Percentiles rank a stretch among this genome's conserved stretches.
These are phyloP conservation scores for Rhodotorula toruloides DNA, from an alignment of 768 basidiomycete species.

Conservation along the genomic window DNA sequence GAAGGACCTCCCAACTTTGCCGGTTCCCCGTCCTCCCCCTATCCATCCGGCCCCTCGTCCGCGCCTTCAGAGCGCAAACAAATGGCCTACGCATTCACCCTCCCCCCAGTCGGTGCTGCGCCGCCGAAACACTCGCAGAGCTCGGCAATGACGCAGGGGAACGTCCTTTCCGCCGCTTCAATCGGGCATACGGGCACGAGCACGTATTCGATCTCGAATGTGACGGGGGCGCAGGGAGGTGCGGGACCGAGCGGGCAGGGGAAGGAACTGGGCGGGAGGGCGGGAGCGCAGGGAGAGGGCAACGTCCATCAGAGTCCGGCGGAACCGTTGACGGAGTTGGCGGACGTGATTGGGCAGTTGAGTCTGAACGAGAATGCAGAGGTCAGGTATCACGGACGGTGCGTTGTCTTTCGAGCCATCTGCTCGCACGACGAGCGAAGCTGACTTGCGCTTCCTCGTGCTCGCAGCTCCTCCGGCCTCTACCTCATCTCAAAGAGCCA, in stretches of 20 bases:
- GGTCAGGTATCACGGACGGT: constrained; percentile 70
- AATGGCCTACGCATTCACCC: constrained; percentile 27
- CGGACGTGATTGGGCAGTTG: constrained; percentile 74
- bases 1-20: constrained; percentile 11
- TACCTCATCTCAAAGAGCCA: constrained; percentile 40
- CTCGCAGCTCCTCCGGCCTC: constrained; percentile 50
- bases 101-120: constrained; percentile 3
- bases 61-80: constrained; percentile 16
- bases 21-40: not conserved
- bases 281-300: not conserved
- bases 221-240: not conserved
- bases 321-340: constrained; percentile 48
- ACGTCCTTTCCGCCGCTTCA: not conserved
- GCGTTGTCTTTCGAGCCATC: not conserved
- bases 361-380: constrained; percentile 81
- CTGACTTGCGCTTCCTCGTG: constrained; percentile 57
- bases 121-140: not conserved
- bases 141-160: not conserved
- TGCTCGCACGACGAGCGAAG: constrained; percentile 45
- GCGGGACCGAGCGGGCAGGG: too few species aligned
- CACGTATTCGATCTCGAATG: constrained; percentile 12
- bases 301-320: constrained; percentile 43
- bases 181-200: constrained; percentile 31
- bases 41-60: not conserved
- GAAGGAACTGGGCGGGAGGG: not conserved